These are phyloP conservation scores for Pseudogymnoascus sp. DNA, from an alignment of 2,329 filamentous ascomycete species.

Conservation along the genomic window DNA sequence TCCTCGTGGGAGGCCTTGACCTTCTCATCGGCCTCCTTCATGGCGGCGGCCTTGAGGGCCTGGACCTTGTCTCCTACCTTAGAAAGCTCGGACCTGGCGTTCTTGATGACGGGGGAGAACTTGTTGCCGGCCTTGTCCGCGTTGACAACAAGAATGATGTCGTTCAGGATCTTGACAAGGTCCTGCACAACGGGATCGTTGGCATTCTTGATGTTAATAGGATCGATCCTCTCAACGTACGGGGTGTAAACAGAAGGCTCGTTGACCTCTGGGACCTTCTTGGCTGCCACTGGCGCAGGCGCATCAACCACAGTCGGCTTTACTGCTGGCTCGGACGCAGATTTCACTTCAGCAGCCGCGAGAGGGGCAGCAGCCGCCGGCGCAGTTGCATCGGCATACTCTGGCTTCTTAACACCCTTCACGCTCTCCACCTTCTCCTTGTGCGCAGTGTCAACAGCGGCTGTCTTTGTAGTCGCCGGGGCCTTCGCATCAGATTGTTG, in stretches of 20 bases:
- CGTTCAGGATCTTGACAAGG: conserved; percentile 89
- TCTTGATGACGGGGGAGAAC: conserved; percentile 69
- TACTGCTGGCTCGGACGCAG: conserved; percentile 16
- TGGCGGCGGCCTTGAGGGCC: conserved; percentile 60
- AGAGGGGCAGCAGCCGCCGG: conserved; percentile 16
- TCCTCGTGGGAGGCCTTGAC: conserved; percentile 52
- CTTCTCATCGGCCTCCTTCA: conserved; percentile 64
- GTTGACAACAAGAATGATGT: conserved; percentile 89
- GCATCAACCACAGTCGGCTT: not conserved
- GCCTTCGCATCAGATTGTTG: conserved; percentile 22
- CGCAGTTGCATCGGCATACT: conserved; percentile 21
- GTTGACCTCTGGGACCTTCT: conserved; percentile 52
- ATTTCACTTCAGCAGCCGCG: conserved; percentile 22
- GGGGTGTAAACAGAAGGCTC: conserved; percentile 57
- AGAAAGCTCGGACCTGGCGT: conserved; percentile 75
- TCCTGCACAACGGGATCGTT: conserved; percentile 86
- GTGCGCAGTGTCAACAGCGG: conserved; percentile 21
- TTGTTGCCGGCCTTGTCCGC: conserved; percentile 70
- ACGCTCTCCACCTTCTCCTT: conserved; percentile 26
- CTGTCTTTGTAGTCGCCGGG: conserved; percentile 14
- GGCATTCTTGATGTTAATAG: conserved; percentile 65
- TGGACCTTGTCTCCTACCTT: conserved; percentile 73
- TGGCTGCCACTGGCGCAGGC: conserved; percentile 12
- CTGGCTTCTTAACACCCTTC: conserved; percentile 28
- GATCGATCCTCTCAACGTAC: conserved; percentile 61